phyloP scores from a whole-genome alignment of 1,284 basidiomycete species.

The Sporisorium exsertum region DNA sequence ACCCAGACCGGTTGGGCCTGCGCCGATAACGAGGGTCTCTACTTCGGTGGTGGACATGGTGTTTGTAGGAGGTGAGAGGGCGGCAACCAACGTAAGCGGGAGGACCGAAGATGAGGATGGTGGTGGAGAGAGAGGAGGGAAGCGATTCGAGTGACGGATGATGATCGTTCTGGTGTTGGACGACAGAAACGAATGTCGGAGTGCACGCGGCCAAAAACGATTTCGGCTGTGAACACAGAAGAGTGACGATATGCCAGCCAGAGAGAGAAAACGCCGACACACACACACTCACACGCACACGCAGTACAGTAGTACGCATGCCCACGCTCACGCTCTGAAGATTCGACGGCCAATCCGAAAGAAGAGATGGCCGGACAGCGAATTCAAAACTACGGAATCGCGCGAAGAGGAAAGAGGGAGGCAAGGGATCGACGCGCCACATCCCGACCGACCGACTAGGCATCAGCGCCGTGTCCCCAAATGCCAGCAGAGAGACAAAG shows the following conservation, averaged over 20 bases:
- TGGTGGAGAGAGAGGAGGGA: background rate
- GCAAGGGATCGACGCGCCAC: slow-evolving; percentile 3
- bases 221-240: background rate
- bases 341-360: slow-evolving; percentile 7
- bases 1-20: slow-evolving; percentile 72
- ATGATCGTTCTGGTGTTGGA: background rate
- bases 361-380: background rate
- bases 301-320: background rate
- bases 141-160: background rate
- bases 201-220: background rate
- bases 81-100: slow-evolving; percentile 3
- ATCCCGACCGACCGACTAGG: background rate
- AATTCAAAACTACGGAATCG: background rate
- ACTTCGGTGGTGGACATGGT: slow-evolving; percentile 54
- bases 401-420: background rate
- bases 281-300: background rate
- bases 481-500: background rate
- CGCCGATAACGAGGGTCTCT: slow-evolving; percentile 68
- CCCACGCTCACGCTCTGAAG: background rate
- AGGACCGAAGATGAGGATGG: background rate
- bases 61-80: background rate
- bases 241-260: background rate
- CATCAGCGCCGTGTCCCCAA: background rate
- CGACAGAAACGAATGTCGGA: background rate
- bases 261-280: background rate